Evolutionary conservation across 768 basidiomycete genomes (phyloP).

Genomic region (Leccinum pellstonianum): DNA sequence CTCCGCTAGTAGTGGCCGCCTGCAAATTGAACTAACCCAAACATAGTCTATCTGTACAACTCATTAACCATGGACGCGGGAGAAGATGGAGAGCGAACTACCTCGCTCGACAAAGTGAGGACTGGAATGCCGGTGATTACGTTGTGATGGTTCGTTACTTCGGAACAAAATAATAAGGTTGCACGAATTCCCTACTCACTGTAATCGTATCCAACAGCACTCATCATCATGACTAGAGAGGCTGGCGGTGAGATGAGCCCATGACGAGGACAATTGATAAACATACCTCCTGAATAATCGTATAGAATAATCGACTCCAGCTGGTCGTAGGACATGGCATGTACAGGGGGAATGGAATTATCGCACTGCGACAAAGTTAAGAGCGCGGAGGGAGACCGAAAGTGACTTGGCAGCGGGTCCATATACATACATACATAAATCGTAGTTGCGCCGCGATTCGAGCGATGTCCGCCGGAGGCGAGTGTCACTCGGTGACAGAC

Average conservation of each 20-base stretch:
- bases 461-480: neutral
- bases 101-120: constrained; percentile 17
- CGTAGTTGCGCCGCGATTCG: neutral
- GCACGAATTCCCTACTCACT: neutral
- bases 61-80: neutral
- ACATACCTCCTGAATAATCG: neutral
- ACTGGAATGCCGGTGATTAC: neutral
- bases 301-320: neutral
- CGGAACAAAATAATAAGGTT: neutral
- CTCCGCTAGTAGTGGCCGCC: too few relatives aligned
- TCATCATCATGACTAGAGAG: neutral
- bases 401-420: neutral
- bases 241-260: neutral
- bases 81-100: neutral
- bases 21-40: constrained; percentile 6
- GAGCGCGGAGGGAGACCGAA: neutral
- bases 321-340: constrained; percentile 4
- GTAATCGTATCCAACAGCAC: constrained; percentile 10
- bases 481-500: neutral
- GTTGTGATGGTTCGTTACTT: neutral
- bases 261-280: neutral
- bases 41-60: constrained; percentile 11
- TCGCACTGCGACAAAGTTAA: neutral
- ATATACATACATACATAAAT: neutral
- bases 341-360: neutral